These are phyloP conservation scores for Leishmania tropica DNA, from an alignment of 208 protist species.

Conservation along the genomic window DNA sequence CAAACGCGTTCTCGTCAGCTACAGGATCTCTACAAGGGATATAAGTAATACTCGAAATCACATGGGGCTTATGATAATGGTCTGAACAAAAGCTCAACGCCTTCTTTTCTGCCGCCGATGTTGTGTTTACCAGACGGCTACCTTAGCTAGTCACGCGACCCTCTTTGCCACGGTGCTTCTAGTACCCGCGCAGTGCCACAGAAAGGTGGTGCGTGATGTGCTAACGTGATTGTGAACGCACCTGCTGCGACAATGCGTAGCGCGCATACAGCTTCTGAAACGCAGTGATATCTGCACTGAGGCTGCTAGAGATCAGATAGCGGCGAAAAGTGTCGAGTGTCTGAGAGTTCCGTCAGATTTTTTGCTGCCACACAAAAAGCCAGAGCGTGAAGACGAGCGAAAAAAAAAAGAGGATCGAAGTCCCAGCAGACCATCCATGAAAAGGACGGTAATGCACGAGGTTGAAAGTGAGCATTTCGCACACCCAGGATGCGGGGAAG, in stretches of 20 bases:
- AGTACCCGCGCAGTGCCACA: background rate
- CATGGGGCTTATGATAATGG: background rate
- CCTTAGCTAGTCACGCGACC: background rate
- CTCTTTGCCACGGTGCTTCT: background rate
- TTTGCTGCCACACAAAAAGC: background rate
- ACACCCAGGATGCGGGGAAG: too few species aligned
- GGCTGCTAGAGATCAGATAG: background rate
- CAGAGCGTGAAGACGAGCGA: too few species aligned
- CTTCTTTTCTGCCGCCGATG: background rate
- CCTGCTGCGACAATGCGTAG: background rate
- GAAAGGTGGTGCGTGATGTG: background rate
- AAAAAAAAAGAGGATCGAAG: too few species aligned
- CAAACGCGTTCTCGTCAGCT: background rate
- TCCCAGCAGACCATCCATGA: too few species aligned
- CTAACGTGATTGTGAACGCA: background rate
- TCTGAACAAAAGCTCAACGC: background rate
- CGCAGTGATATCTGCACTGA: background rate
- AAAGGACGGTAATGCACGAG: too few species aligned
- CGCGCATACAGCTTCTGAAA: background rate
- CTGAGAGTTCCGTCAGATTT: too few species aligned
- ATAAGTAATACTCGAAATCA: too few species aligned
- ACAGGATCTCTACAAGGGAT: background rate
- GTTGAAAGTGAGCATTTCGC: too few species aligned
- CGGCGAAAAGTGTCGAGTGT: too few species aligned
- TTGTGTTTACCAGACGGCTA: background rate